Evolutionary conservation across 1,284 basidiomycete genomes (phyloP), one percentile per base, ranked within the genome.

Genomic region (Melampsora larici-populina): DNA sequence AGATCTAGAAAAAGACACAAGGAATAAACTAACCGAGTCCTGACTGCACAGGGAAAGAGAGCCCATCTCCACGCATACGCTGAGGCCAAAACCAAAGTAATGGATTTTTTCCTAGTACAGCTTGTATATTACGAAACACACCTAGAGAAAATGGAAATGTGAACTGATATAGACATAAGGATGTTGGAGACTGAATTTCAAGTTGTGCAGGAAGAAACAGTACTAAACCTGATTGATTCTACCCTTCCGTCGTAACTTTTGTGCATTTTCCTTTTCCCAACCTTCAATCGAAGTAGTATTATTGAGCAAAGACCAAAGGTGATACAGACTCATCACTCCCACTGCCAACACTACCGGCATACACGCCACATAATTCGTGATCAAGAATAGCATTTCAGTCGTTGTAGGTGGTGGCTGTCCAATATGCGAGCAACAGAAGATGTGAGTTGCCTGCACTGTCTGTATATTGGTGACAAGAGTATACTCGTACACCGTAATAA

Each of bases 91-190:
- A 81, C 82, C 82, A 83, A 5, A 65, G 4, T 17, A 81, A 40
- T n/a, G 78, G 69, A 17, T 79, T 81, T 0, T 40, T 36, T 0
- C 83, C 83, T 17, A 84, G 55, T 9, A 82, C 80, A 26, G 76
- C 62, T 21, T 46, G 43, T 9, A 81, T 43, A 58, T 84, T 84
- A 26, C 78, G 18, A 58, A 49, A 43, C 15, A 81, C 15, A 4
- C 82, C 82, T 46, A 84, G 64, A 46, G 82, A 79, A 67, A 82
- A 84, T 9, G 83, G 83, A 78, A 82, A 84, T n/a, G 79, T 75
- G 60, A 81, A 70, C 76, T 80, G 80, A 36, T 24, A 64, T 64
- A 29, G 29, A 55, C 15, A 80, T 70, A 24, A 58, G 7, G 46
- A 70, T 64, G 24, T 15, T 17, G 48, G 55, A 73, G 40, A n/a